These are phyloP conservation scores for Yamadazyma taylorii DNA, from an alignment of 1,139 yeast species.

Conservation along the genomic window DNA sequence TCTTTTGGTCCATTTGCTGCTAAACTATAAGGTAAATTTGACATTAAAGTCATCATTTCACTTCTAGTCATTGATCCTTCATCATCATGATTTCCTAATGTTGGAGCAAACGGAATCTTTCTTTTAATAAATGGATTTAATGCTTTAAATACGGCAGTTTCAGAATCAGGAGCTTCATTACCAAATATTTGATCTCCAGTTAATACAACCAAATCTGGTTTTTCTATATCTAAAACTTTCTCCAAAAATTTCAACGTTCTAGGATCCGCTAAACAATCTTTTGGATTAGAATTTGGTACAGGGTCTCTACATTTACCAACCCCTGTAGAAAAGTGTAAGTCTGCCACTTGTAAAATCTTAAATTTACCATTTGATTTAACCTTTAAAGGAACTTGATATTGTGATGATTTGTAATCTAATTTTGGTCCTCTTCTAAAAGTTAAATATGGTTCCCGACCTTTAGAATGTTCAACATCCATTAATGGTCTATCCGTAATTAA, in stretches of 20 bases:
- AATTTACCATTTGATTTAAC: constrained; percentile 47
- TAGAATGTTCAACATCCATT: constrained; percentile 20
- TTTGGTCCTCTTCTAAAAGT: constrained; percentile 53
- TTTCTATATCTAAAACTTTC: constrained; percentile 63
- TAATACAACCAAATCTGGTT: constrained; percentile 77
- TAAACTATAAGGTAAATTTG: constrained; percentile 64
- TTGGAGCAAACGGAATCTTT: constrained; percentile 76
- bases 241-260: constrained; percentile 64
- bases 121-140: constrained; percentile 67
- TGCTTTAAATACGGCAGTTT: constrained; percentile 74
- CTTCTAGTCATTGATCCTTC: constrained; percentile 59
- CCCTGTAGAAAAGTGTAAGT: constrained; percentile 72
- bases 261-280: constrained; percentile 70
- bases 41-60: constrained; percentile 57
- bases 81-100: constrained; percentile 65
- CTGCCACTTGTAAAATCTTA: constrained; percentile 83
- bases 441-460: constrained; percentile 25
- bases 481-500: constrained; percentile 31
- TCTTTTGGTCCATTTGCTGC: constrained; percentile 62
- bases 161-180: constrained; percentile 69
- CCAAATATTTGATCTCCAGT: constrained; percentile 89
- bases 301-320: constrained; percentile 75
- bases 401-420: constrained; percentile 43
- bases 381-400: constrained; percentile 18
- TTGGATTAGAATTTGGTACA: constrained; percentile 43